These are phyloP conservation scores for Leccinum fibrillosum DNA, from an alignment of 768 basidiomycete genomes.

Conservation along the genomic window DNA sequence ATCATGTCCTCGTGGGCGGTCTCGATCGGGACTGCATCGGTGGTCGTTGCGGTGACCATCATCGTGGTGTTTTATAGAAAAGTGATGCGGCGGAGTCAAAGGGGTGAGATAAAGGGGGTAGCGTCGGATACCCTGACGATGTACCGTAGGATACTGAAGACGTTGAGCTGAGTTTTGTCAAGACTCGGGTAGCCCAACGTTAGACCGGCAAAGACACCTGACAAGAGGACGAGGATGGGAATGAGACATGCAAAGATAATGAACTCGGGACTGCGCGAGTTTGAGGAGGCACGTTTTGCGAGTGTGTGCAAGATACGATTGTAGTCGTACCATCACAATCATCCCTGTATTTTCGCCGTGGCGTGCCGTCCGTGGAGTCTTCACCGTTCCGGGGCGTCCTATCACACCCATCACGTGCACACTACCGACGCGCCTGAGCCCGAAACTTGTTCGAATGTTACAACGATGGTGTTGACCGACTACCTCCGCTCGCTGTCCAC, in stretches of 20 bases:
- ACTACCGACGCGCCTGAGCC: too few species aligned
- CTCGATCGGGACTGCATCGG: too few species aligned
- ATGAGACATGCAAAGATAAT: conserved; percentile 58
- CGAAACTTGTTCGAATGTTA: too few species aligned
- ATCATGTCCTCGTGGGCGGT: too few species aligned
- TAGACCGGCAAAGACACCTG: conserved; percentile 87
- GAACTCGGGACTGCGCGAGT: conserved; percentile 25
- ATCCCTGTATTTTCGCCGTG: too few species aligned
- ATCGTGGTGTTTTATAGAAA: too few species aligned
- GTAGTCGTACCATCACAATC: too few species aligned
- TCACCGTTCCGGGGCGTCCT: too few species aligned
- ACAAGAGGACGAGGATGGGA: conserved; percentile 77
- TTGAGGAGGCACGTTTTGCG: conserved; percentile 29
- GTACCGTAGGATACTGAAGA: conserved; percentile 83
- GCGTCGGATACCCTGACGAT: conserved; percentile 48
- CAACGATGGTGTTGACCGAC: conserved; percentile 10
- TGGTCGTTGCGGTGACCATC: too few species aligned
- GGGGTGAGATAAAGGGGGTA: not conserved
- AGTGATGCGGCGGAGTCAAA: too few species aligned
- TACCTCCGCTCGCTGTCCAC: conserved; percentile 40
- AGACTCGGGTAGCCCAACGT: conserved; percentile 92
- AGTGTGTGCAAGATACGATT: conserved; percentile 20
- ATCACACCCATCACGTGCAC: too few species aligned
- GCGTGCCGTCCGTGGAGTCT: too few species aligned
- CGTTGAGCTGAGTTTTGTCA: conserved; percentile 89